Evolutionary conservation across 2,329 filamentous ascomycete genomes (phyloP).

Genomic region (Aaosphaeria arxii): DNA sequence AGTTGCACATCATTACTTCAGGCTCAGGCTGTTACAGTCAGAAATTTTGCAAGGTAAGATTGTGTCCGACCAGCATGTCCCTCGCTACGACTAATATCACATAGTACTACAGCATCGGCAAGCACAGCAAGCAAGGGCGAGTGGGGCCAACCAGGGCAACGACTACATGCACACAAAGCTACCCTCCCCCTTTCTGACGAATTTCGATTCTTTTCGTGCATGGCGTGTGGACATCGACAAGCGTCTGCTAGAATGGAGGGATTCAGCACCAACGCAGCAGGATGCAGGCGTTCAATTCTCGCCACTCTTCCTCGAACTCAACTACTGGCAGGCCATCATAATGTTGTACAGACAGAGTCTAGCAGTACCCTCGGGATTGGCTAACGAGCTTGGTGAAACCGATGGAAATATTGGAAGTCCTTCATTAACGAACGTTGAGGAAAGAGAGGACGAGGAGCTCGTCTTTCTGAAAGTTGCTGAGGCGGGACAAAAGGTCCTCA

Average conservation of each 20-base stretch:
- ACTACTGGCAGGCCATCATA: conserved; percentile 97
- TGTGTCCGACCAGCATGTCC: no score
- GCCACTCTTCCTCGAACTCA: conserved; percentile 85
- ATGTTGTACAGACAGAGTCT: conserved; percentile 92
- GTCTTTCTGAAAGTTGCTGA: conserved; percentile 95
- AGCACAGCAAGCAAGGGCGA: conserved; percentile 70
- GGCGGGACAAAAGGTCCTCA: conserved; percentile 87
- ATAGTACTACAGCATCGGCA: conserved; percentile 84
- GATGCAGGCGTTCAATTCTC: conserved; percentile 88
- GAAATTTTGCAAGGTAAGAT: conserved; percentile 71
- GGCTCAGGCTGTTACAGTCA: conserved; percentile 82
- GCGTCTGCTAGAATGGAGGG: conserved; percentile 82
- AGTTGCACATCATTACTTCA: conserved; percentile 89
- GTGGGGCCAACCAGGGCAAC: conserved; percentile 62
- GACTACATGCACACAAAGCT: conserved; percentile 75
- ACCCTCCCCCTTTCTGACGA: conserved; percentile 79
- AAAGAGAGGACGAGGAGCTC: conserved; percentile 78
- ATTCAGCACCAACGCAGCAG: conserved; percentile 69
- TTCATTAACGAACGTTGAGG: conserved; percentile 61
- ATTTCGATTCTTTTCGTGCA: conserved; percentile 79
- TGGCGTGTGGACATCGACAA: conserved; percentile 88
- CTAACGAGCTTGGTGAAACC: conserved; percentile 66
- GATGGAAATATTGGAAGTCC: conserved; percentile 59
- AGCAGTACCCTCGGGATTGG: conserved; percentile 79
- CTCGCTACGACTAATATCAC: no score